phyloP scores from a whole-genome alignment of 148 eudicot genomes.

The Camellia sinensis region DNA sequence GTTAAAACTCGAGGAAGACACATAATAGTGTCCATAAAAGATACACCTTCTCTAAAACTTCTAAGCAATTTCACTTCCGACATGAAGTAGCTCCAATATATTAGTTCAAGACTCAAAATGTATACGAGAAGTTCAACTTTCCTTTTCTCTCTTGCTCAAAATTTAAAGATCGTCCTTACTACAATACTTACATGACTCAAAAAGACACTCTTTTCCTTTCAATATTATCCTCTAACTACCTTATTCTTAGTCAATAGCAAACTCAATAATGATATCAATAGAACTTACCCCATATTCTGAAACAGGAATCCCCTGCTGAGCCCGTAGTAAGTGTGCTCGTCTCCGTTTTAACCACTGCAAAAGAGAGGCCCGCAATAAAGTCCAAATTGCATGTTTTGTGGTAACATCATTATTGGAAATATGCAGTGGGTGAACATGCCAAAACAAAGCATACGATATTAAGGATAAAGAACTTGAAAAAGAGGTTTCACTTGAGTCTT shows the following conservation, averaged over 20 bases:
- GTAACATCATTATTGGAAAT: too few relatives aligned
- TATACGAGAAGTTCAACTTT: too few relatives aligned
- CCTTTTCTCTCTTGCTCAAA: too few relatives aligned
- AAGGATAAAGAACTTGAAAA: not conserved
- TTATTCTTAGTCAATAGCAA: not conserved
- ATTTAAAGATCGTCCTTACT: not conserved
- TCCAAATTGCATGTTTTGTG: not conserved
- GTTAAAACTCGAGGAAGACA: not conserved
- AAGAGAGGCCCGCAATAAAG: not conserved
- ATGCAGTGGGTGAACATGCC: not conserved
- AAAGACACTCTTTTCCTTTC: not conserved
- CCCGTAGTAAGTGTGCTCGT: conserved; percentile 75
- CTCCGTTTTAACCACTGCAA: conserved; percentile 76
- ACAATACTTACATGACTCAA: not conserved
- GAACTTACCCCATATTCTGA: conserved; percentile 83
- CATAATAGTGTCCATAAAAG: too few relatives aligned
- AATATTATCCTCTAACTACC: not conserved
- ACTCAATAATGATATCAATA: not conserved
- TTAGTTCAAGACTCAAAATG: too few relatives aligned
- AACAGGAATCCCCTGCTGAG: conserved; percentile 88
- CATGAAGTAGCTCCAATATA: too few relatives aligned
- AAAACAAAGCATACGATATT: not conserved
- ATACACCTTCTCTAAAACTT: too few relatives aligned
- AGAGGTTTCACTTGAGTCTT: not conserved
- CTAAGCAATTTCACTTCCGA: too few relatives aligned